Base-by-base conservation (phyloP, 2,329 filamentous ascomycete species). In the Atkinsonella texensis region DNA sequence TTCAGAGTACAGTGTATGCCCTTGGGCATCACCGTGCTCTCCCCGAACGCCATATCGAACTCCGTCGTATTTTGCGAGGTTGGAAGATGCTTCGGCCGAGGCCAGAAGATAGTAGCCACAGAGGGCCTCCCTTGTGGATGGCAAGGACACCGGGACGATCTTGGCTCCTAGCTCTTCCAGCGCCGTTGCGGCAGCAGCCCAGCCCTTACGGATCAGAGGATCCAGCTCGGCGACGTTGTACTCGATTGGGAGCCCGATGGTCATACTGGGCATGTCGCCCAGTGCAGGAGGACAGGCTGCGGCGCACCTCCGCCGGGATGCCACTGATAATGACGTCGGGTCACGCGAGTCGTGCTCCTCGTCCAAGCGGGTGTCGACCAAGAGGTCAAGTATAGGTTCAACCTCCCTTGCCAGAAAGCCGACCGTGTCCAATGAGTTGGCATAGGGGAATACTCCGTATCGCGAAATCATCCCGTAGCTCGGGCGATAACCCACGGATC, bases 61-160 rank as follows among this genome's bases (percentile, higher is more conserved):
- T 18, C 93, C 93, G 61, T 98, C 94, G 66, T 96, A 98, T 65
- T 95, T 96, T 52, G 93, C 88, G 2, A 98, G 79, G 61, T 98
- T 98, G 15, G 91, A 97, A 1, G 89, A 89, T 3, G 93, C 93
- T 69, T 98, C 93, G 15, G 93, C 91, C 0, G 93, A 89, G 0
- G 93, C 94, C 52, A 98, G 82, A 52, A 98, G 80, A 67, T 98
- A 98, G 72, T 98, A 98, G 35, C 93, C 87, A 18, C 89, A 87
- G 0, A 98, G 79, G 0, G 93, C 91, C 58, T 87, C 83, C 55
- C 81, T 84, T 1, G 91, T 98, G 0, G 84, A 81, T 0, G 91
- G 90, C 4, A 98, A 75, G 2, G 85, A 88, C 15, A 97, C 79
- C 1, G 86, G 79, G 11, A 88, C 79, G 12, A 97, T 72, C 0